Evolutionary conservation across 345 rosid genomes (phyloP).

Genomic region (Camelina sativa): DNA sequence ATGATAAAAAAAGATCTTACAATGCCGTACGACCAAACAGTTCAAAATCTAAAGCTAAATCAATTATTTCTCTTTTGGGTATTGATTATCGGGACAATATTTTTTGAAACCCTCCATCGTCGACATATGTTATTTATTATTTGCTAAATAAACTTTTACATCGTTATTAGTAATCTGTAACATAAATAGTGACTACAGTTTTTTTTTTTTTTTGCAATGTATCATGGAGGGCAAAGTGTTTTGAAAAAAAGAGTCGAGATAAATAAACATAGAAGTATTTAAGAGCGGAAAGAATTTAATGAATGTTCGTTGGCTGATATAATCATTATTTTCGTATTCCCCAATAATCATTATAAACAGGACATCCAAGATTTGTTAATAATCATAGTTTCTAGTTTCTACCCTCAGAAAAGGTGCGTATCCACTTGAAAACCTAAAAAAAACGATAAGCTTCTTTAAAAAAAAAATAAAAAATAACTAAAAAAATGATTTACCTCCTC

Average conservation of each 20-base stretch:
- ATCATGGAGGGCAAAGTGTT: background rate
- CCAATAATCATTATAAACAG: background rate
- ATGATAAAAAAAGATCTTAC: slow-evolving; percentile 17
- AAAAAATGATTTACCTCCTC: background rate
- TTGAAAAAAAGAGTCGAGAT: background rate
- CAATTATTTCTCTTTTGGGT: slow-evolving; percentile 18
- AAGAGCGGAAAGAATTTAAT: too few species aligned
- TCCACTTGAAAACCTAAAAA: background rate
- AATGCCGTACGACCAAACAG: slow-evolving; percentile 25
- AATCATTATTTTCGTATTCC: background rate
- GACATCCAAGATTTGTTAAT: background rate
- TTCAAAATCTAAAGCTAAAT: slow-evolving; percentile 26
- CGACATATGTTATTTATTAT: background rate
- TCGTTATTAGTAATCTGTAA: slow-evolving; percentile 5
- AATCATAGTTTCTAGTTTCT: background rate
- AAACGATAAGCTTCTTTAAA: too few species aligned
- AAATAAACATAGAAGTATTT: too few species aligned
- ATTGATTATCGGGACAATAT: background rate
- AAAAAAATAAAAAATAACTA: too few species aligned
- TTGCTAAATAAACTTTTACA: background rate
- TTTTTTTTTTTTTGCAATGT: background rate
- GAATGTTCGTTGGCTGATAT: background rate
- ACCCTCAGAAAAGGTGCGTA: background rate
- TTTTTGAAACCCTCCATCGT: background rate
- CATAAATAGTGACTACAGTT: background rate